Evolutionary conservation across 129 eudicot species (phyloP).

Genomic region (Centella asiatica): DNA sequence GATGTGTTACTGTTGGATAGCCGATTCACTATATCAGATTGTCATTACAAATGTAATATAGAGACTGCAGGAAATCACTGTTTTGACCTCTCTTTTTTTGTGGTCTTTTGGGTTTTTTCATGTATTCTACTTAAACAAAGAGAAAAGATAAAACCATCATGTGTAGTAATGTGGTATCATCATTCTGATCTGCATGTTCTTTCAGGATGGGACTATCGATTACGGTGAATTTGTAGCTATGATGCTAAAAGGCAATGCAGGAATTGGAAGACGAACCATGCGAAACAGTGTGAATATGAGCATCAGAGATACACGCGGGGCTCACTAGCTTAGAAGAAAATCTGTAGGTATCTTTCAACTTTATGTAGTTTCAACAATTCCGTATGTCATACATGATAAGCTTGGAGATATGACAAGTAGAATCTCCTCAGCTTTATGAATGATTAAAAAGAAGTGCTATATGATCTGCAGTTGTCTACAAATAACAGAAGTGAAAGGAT

Average conservation of each 20-base stretch:
- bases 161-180: not conserved
- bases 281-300: slow-evolving; percentile 77
- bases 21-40: not conserved
- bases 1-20: not conserved
- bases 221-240: slow-evolving; percentile 90
- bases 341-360: slow-evolving; percentile 10
- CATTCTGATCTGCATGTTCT: not conserved
- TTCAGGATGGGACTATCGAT: slow-evolving; percentile 75
- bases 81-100: too few relatives aligned
- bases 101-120: not conserved
- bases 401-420: too few relatives aligned
- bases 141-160: not conserved
- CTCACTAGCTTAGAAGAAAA: slow-evolving; percentile 23
- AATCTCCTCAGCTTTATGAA: not conserved
- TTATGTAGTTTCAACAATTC: not conserved
- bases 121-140: not conserved
- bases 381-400: not conserved
- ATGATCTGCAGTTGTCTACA: too few relatives aligned
- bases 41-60: not conserved
- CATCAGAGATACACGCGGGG: slow-evolving; percentile 61
- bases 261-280: slow-evolving; percentile 89
- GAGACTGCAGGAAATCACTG: slow-evolving; percentile 1
- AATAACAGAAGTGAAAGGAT: too few relatives aligned
- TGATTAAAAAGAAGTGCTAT: not conserved
- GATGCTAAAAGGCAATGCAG: slow-evolving; percentile 88